These are phyloP conservation scores for Boletales sp. DNA, from an alignment of 768 basidiomycete genomes.

Conservation along the genomic window DNA sequence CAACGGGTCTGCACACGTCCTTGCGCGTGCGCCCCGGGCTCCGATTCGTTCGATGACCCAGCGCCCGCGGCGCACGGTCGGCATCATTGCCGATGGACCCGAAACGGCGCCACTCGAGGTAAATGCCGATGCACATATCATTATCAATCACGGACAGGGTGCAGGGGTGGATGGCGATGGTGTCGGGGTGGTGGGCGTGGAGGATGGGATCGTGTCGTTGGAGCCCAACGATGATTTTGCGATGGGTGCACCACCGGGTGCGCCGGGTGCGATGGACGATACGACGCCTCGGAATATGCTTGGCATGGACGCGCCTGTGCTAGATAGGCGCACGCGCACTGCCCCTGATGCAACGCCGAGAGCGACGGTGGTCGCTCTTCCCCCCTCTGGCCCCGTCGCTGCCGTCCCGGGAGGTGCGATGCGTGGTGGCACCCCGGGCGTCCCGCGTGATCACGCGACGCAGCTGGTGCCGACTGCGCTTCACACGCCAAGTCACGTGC, in stretches of 20 bases:
- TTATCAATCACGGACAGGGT: constrained; percentile 46
- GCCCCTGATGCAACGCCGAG: constrained; percentile 63
- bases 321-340: constrained; percentile 34
- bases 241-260: constrained; percentile 87
- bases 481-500: constrained; percentile 31
- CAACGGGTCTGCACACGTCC: constrained; percentile 23
- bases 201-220: constrained; percentile 72
- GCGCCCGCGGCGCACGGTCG: constrained; percentile 41
- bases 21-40: constrained; percentile 27
- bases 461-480: constrained; percentile 18
- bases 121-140: constrained; percentile 48
- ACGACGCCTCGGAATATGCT: constrained; percentile 25
- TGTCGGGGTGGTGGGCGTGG: constrained; percentile 49
- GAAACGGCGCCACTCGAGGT: constrained; percentile 35
- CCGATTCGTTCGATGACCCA: constrained; percentile 32
- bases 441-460: constrained; percentile 17
- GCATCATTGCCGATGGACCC: constrained; percentile 42
- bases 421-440: constrained; percentile 11
- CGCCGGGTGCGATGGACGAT: constrained; percentile 73
- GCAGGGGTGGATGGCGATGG: constrained; percentile 38
- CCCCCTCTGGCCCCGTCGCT: constrained; percentile 26
- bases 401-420: constrained; percentile 11
- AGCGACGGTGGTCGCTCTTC: constrained; percentile 56
- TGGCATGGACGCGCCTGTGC: constrained; percentile 22
- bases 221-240: constrained; percentile 86